Percentiles rank a stretch among this genome's conserved stretches.
These are phyloP conservation scores for Ogataea pignaliae DNA, from an alignment of 805 yeast species.

Conservation along the genomic window DNA sequence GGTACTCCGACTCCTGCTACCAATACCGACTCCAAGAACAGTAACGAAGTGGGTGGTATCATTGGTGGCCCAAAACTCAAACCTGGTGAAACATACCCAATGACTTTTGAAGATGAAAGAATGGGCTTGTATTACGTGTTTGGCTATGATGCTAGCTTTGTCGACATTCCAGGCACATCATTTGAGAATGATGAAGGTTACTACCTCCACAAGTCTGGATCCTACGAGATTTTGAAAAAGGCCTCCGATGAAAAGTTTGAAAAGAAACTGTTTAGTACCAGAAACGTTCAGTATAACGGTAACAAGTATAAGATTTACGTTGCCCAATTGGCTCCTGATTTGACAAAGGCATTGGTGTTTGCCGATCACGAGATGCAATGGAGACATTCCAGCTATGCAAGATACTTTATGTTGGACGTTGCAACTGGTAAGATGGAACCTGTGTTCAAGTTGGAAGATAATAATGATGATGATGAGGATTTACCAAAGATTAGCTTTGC, in stretches of 20 bases:
- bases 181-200: conserved; percentile 41
- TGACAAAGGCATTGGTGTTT: conserved; percentile 48
- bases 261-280: conserved; percentile 27
- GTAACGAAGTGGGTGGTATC: background rate
- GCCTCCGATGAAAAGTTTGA: conserved; percentile 27
- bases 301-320: conserved; percentile 35
- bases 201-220: conserved; percentile 24
- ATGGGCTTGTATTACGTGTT: conserved; percentile 27
- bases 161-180: conserved; percentile 25
- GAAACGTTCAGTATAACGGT: conserved; percentile 39
- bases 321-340: conserved; percentile 39
- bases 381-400: conserved; percentile 64
- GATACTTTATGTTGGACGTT: conserved; percentile 60
- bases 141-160: conserved; percentile 19
- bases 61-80: conserved; percentile 1
- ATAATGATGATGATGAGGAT: conserved; percentile 21
- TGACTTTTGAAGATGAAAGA: conserved; percentile 27
- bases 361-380: conserved; percentile 50
- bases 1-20: conserved; percentile 5
- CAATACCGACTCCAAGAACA: background rate
- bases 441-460: conserved; percentile 9
- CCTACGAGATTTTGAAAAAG: conserved; percentile 15
- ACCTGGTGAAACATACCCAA: conserved; percentile 8
- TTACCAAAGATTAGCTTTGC: conserved; percentile 45
- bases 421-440: conserved; percentile 24